Evolutionary conservation across 129 eudicot species (phyloP), one percentile per base, ranked within the genome.

Genomic region (Dittrichia graveolens): DNA sequence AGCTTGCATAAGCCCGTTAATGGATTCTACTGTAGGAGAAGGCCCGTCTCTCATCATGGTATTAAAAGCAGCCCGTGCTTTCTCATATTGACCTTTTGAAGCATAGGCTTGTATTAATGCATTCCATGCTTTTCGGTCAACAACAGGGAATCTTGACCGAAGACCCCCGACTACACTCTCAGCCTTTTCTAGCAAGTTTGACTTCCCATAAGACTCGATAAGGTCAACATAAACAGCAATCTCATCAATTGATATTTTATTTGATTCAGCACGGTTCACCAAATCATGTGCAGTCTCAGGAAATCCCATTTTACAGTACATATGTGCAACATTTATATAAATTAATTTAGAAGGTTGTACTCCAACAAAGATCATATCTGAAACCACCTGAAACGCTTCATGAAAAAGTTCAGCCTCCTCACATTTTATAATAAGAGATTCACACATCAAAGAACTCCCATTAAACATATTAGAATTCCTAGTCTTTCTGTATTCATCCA

Each of bases 21-120:
- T 72, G 0, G 96, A 78, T 19, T 88, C 99, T 10, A 88, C 87
- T 5, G 88, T 95, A 35, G 99, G 99, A 68, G 80, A 77, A 35
- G 97, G 97, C 68, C 99, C 99, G 11, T 95, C 97, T 85, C 88
- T 86, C 97, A 84, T 88, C 99, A 95, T 90, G 49, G 96, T 95
- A 74, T 77, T 83, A 47, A 95, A 95, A 81, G 85, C 96, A 76
- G 99, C 99, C 61, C 99, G 83, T 37, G 99, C 96, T 83, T 90
- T 87, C 85, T 95, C 99, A 55, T 95, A 90, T 73, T 74, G 85
- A 65, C 99, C 99, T 62, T 74, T 85, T 53, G 77, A 76, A 68
- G 99, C 99, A 67, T 95, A 95, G 14, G 90, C 82, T 72, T 90
- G 86, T 60, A 95, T 67, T 40, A 95, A 74, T 4, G 94, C 83